Percentiles rank a stretch among this genome's conserved stretches.
Evolutionary conservation across 768 basidiomycete genomes (phyloP).

Genomic region (Psilocybe cyanescens): DNA sequence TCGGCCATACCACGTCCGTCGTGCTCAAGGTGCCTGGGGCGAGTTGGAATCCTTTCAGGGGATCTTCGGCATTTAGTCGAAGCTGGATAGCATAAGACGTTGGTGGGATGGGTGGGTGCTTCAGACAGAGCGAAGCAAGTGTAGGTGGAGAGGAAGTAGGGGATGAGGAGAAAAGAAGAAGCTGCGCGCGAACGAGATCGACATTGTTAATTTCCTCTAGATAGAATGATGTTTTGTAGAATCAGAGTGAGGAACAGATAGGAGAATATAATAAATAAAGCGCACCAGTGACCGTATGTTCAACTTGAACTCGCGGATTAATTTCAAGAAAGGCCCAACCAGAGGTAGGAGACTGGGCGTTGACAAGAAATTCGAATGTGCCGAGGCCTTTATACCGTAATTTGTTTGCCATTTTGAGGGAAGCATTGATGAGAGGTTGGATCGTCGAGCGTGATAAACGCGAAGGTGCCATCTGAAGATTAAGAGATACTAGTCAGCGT

Average conservation of each 20-base stretch:
- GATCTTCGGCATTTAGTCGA: slow-evolving; percentile 89
- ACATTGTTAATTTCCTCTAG: slow-evolving; percentile 88
- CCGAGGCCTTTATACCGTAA: slow-evolving; percentile 86
- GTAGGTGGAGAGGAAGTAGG: slow-evolving; percentile 67
- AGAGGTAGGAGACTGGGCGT: slow-evolving; percentile 53
- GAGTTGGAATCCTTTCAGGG: slow-evolving; percentile 74
- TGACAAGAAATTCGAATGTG: slow-evolving; percentile 89
- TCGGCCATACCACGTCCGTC: slow-evolving; percentile 68
- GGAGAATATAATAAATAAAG: slow-evolving; percentile 13
- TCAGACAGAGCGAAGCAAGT: slow-evolving; percentile 71
- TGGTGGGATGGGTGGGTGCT: slow-evolving; percentile 68
- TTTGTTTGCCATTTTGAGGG: slow-evolving; percentile 76
- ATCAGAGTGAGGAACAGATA: neutral
- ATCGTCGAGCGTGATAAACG: slow-evolving; percentile 72
- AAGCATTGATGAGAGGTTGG: slow-evolving; percentile 70
- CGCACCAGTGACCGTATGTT: slow-evolving; percentile 86
- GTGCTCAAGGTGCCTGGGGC: slow-evolving; percentile 85
- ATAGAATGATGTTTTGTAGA: neutral
- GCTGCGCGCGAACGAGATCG: slow-evolving; percentile 88
- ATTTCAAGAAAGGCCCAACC: slow-evolving; percentile 92
- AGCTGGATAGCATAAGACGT: slow-evolving; percentile 85
- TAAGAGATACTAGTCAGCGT: neutral
- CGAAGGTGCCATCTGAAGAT: slow-evolving; percentile 63
- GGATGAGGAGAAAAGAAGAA: slow-evolving; percentile 77
- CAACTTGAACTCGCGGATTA: slow-evolving; percentile 91